Percentiles rank a stretch among this genome's conserved stretches.
Evolutionary conservation across 805 yeast genomes (phyloP).

Genomic region (Candida railenensis): DNA sequence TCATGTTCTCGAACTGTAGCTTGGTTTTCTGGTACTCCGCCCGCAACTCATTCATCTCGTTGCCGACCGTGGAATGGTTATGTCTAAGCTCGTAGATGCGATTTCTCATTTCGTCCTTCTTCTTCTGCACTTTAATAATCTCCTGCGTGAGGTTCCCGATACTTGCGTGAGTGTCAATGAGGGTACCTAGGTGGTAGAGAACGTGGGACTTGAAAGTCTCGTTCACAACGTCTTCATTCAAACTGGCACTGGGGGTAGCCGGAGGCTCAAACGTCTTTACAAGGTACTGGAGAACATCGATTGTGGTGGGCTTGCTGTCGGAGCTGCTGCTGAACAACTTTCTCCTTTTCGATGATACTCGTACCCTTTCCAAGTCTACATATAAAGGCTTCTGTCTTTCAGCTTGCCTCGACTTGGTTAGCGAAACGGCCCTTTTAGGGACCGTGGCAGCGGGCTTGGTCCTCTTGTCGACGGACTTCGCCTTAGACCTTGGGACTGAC

Average conservation of each 20-base stretch:
- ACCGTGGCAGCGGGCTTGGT: not conserved
- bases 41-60: constrained; percentile 28
- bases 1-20: constrained; percentile 13
- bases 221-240: constrained; percentile 24
- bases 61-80: constrained; percentile 31
- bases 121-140: constrained; percentile 27
- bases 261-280: constrained; percentile 28
- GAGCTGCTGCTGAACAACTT: not conserved
- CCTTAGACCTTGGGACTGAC: too few species aligned
- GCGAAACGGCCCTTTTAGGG: constrained; percentile 11
- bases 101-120: constrained; percentile 30
- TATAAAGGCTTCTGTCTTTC: constrained; percentile 28
- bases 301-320: constrained; percentile 25
- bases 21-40: constrained; percentile 15
- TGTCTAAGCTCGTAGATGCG: constrained; percentile 28
- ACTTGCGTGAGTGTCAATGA: constrained; percentile 34
- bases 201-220: constrained; percentile 31
- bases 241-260: constrained; percentile 8
- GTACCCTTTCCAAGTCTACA: constrained; percentile 29
- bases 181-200: constrained; percentile 24
- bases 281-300: constrained; percentile 37
- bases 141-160: constrained; percentile 29
- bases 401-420: constrained; percentile 15
- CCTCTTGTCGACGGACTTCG: too few species aligned
- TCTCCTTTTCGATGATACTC: not conserved